Evolutionary conservation across 148 eudicot genomes (phyloP), one percentile per base, ranked within the genome.

Genomic region (Hydrangea macrophylla): DNA sequence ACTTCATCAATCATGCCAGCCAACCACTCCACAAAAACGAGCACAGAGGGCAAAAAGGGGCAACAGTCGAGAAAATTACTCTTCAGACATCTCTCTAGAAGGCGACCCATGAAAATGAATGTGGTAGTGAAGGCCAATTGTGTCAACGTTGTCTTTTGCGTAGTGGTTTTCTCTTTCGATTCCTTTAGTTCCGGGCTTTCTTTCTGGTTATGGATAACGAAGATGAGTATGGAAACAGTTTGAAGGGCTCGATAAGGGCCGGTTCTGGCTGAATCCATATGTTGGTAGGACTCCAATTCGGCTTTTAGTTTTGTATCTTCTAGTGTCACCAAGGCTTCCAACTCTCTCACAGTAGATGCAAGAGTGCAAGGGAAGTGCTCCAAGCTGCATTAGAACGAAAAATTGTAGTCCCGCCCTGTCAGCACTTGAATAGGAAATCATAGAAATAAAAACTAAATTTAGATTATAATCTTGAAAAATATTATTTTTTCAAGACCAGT

Each of bases 171-270:
- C 32, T 69, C 77, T 58, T 69, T 81, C 22, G 71, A 48, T 5
- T 75, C 72, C 42, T 48, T 18, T 18, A 48, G 60, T 44, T 85
- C 69, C 20, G 73, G 70, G 32, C 40, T 67, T 67, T 72, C 69
- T 3, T 64, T 35, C 25, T 79, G 78, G 65, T 65, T 82, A 68
- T 87, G 78, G 69, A 85, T 65, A 10, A 89, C 53, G 53, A 48
- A 48, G 53, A 48, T 48, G 53, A 35, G 77, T 33, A 85, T 63
- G 11, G 88, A 75, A 59, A 84, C 83, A 20, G 87, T 72, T 64
- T 90, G 97, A 72, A 94, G 70, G 56, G 86, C 86, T 37, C 99
- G 91, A 74, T 82, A 85, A 76, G 99, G 99, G 65, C 99, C 96
- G 13, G 68, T 80, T 76, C 86, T 83, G 20, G 81, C 69, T 55